Conservation (phyloP, 495 filamentous ascomycete genomes). For the Talaromyces adpressus region DNA sequence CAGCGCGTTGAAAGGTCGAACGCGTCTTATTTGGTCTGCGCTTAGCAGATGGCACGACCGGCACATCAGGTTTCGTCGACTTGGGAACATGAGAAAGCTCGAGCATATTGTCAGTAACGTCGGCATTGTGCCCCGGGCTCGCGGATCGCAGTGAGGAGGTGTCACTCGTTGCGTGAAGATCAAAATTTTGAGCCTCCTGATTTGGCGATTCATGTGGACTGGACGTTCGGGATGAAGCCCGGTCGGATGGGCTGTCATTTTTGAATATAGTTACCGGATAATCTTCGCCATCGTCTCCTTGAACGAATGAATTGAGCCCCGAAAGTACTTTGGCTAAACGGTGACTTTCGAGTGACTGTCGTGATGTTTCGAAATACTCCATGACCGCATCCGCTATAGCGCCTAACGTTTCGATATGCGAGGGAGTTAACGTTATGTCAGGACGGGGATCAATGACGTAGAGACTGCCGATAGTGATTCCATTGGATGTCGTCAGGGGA, state of each 20-base stretch:
- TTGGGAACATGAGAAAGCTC: neutral
- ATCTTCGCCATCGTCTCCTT: constrained; percentile 35
- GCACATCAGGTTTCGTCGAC: neutral
- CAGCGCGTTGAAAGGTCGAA: constrained; percentile 46
- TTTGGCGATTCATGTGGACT: neutral
- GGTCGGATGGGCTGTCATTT: neutral
- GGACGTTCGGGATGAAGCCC: constrained; percentile 2
- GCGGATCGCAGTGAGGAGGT: neutral
- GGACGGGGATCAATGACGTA: constrained; percentile 53
- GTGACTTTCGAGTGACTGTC: constrained; percentile 49
- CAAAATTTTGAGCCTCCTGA: neutral
- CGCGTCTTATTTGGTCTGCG: constrained; percentile 27
- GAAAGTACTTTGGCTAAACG: constrained; percentile 51
- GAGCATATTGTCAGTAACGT: neutral
- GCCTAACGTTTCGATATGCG: constrained; percentile 34
- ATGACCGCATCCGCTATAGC: constrained; percentile 51
- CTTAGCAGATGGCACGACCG: constrained; percentile 10
- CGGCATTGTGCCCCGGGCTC: neutral
- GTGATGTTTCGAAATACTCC: constrained; percentile 52
- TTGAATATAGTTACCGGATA: constrained; percentile 17
- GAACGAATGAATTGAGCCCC: constrained; percentile 57
- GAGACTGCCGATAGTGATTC: constrained; percentile 64
- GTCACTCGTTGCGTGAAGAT: neutral
- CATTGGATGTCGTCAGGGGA: constrained; percentile 54
- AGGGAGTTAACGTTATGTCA: constrained; percentile 22